Evolutionary conservation across 495 filamentous ascomycete species (phyloP), one percentile per base, ranked within the genome.

Genomic region (Penicillium coprophilum): DNA sequence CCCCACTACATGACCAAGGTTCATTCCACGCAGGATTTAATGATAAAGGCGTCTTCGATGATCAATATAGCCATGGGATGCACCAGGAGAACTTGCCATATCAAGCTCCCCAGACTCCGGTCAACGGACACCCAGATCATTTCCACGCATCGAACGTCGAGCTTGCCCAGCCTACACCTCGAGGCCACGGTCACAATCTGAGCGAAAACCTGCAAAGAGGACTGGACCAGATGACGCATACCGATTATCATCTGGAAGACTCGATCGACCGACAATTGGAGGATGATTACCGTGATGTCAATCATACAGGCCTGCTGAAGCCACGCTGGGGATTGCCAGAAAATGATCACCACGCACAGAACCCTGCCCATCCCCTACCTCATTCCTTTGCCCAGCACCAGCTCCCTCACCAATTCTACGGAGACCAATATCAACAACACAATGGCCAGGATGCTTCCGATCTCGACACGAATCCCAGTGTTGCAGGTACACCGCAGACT

Each of bases 171-270:
- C 87, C 87, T 10, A 85, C 80, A 38, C 86, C 87, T 41, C 81
- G 82, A 51, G 80, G 83, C 20, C 85, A 87, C 46, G 71, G 72
- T 39, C 85, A 87, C 46, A 87, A 89, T 59, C 70, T 87, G 38
- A 88, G 85, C 56, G 82, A 84, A 53, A 89, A 82, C 31, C 77
- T 97, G 27, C 90, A 96, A 69, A 85, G 87, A 63, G 91, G 95
- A 58, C 84, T 96, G 43, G 89, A 95, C 47, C 76, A 78, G 21
- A 86, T 91, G 65, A 83, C 84, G n/a, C 70, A 73, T 38, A 51
- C 75, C 38, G 87, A 95, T 55, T 91, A 94, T 62, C 88, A 92
- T 54, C 67, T 92, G 53, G 89, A 90, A 61, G 80, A 87, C 60
- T 84, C 87, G 38, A 85, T 89, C 59, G 80, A 88, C 31, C 83